Conservation (phyloP, 1,139 yeast genomes). For the Nakaseomyces uthaithaninus region DNA sequence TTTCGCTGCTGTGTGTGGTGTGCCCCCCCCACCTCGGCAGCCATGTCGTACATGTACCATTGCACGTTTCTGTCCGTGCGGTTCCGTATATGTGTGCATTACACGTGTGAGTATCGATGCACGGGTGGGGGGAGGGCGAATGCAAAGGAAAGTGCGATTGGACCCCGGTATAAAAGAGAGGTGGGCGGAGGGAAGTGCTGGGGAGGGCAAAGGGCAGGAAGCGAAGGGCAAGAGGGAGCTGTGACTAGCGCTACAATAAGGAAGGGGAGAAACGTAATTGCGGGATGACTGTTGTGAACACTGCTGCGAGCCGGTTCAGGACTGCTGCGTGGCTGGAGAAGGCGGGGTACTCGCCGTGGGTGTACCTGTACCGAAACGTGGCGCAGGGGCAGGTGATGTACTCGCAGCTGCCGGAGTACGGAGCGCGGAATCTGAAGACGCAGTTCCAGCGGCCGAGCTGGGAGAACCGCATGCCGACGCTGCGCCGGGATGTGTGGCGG, state of each 20-base stretch:
- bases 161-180: too few relatives aligned
- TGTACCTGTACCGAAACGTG: conserved; percentile 72
- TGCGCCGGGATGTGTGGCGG: conserved; percentile 84
- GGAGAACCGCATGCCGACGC: conserved; percentile 72
- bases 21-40: too few relatives aligned
- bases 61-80: too few relatives aligned
- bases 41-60: too few relatives aligned
- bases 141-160: too few relatives aligned
- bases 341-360: conserved; percentile 67
- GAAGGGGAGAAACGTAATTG: not conserved
- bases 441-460: conserved; percentile 73
- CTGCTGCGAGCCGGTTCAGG: conserved; percentile 31
- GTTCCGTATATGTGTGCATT: too few relatives aligned
- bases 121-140: too few relatives aligned
- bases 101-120: too few relatives aligned
- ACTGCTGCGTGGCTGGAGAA: conserved; percentile 44
- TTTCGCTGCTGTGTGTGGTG: too few relatives aligned
- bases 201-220: not conserved
- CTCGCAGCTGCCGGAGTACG: conserved; percentile 64
- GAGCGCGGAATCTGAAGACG: conserved; percentile 48
- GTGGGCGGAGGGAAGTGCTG: too few relatives aligned
- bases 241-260: not conserved
- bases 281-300: conserved; percentile 9
- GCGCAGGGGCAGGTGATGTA: conserved; percentile 86
- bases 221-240: not conserved